Conservation (phyloP, 441 rosid genomes). For the Metrosideros polymorpha region DNA sequence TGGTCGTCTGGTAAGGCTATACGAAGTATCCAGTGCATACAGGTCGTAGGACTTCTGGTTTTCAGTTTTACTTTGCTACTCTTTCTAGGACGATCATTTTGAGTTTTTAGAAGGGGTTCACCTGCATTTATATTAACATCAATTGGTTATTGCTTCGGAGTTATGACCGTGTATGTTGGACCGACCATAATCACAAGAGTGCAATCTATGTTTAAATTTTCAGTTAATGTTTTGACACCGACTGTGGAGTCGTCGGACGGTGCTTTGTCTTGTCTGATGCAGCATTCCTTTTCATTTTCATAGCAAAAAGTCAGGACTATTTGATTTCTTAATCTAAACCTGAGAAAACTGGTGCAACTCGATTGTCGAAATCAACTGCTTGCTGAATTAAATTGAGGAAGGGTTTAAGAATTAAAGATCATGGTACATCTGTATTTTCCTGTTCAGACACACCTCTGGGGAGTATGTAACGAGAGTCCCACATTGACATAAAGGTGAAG, state of each 20-base stretch:
- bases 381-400: neutral
- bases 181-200: neutral
- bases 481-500: neutral
- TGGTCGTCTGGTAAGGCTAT: neutral
- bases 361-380: neutral
- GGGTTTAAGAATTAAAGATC: neutral
- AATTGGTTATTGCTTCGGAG: neutral
- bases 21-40: neutral
- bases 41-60: neutral
- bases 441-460: neutral
- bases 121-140: neutral
- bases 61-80: neutral
- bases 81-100: neutral
- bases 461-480: neutral
- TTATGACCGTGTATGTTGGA: neutral
- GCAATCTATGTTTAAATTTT: neutral
- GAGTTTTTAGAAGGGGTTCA: neutral
- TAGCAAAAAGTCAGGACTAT: neutral
- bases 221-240: fast-evolving
- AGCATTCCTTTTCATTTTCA: neutral
- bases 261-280: neutral
- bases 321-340: neutral
- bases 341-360: neutral
- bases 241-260: neutral
- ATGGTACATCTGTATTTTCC: neutral